Base-by-base conservation (phyloP, 2,329 filamentous ascomycete genomes). In the Saccharata proteae region DNA sequence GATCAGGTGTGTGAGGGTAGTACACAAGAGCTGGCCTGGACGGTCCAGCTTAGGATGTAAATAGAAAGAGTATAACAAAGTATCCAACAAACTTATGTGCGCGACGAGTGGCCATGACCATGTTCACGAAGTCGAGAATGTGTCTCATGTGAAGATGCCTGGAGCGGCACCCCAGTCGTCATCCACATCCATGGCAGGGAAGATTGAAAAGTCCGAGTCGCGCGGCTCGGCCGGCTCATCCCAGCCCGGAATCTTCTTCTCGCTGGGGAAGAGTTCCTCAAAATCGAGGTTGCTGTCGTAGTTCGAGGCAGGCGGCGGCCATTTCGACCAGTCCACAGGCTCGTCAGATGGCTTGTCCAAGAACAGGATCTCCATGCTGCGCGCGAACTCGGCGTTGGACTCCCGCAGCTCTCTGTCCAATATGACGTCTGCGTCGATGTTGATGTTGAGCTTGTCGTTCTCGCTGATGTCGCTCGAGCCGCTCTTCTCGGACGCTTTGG, bases 391-490 rank as follows among this genome's bases (percentile, higher is more conserved):
- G 9, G 22, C 22, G 11, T 35, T 27, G 7, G 26, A 12, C 16
- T 35, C 26, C 20, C 29, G 5, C n/a, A 16, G 22, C 9, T 24
- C 18, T 16, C 27, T 18, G 28, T 35, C 29, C 27, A 24, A 35
- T 5, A 26, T 25, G 29, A 16, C 31, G 24, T 28, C 25, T 18
- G 23, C 25, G 17, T 17, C 18, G 14, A 61, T 39, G 30, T 49
- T 54, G 42, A 62, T 58, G 18, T 49, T 41, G 7, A 62, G 40
- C 17, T 55, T 53, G 39, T 61, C 58, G 33, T 53, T 53, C 39
- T 59, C 54, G 13, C 49, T 55, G 14, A 63, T 56, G 32, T 64
- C 60, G 26, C 55, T 61, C 27, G 49, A 51, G 15, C 48, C 46
- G 16, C 53, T 57, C 4, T 47, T 51, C 2, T 50, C 47, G 12